Evolutionary conservation across 2,329 filamentous ascomycete genomes (phyloP).

Genomic region (Grosmannia serpens): DNA sequence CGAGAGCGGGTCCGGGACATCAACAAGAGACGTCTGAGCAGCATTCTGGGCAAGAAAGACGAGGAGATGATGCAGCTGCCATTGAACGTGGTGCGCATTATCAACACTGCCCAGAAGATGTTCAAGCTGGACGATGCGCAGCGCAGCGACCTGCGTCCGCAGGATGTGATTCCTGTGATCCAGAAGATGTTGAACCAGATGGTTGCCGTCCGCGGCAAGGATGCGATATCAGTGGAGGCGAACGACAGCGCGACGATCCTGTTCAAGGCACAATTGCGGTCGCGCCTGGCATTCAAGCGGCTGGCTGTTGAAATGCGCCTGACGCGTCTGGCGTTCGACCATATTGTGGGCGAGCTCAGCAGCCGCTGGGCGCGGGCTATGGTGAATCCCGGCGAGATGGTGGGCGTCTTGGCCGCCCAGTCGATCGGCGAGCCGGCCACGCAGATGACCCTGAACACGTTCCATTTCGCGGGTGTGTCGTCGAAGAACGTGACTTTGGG

Average conservation of each 20-base stretch:
- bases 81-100: constrained; percentile 81
- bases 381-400: constrained; percentile 94
- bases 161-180: constrained; percentile 74
- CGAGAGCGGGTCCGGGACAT: constrained; percentile 63
- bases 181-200: constrained; percentile 64
- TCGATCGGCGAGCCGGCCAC: constrained; percentile 98
- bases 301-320: constrained; percentile 76
- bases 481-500: constrained; percentile 98
- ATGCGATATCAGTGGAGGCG: constrained; percentile 73
- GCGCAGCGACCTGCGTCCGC: constrained; percentile 80
- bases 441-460: constrained; percentile 98
- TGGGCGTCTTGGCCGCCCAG: constrained; percentile 92
- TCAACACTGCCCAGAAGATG: constrained; percentile 78
- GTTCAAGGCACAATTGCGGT: constrained; percentile 85
- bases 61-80: constrained; percentile 84
- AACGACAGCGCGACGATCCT: constrained; percentile 80
- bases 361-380: constrained; percentile 75
- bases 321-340: constrained; percentile 84
- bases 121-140: constrained; percentile 81
- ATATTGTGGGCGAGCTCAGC: constrained; percentile 83
- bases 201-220: constrained; percentile 74
- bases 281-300: constrained; percentile 83
- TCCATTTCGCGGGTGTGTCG: constrained; percentile 99
- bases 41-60: constrained; percentile 44
- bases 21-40: constrained; percentile 31